phyloP scores from a whole-genome alignment of 2,329 filamentous ascomycete species.

The Pyrenochaeta sp. region DNA sequence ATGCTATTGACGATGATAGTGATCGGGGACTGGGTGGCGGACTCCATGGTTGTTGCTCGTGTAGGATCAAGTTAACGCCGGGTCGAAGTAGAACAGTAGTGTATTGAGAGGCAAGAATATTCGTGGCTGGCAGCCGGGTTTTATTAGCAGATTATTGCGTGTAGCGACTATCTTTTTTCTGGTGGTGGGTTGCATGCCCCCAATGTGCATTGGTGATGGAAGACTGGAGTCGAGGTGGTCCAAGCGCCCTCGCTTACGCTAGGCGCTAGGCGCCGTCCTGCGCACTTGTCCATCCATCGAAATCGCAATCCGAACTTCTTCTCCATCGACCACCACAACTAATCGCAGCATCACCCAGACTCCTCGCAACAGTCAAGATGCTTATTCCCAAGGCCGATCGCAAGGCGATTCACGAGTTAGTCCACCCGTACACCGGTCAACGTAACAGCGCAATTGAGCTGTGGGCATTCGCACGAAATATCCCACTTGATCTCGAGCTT shows the following conservation, averaged over 20 bases:
- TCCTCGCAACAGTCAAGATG: constrained; percentile 60
- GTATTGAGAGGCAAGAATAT: neutral
- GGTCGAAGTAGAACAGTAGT: neutral
- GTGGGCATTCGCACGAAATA: constrained; percentile 39
- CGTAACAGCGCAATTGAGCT: constrained; percentile 33
- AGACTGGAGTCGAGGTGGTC: neutral
- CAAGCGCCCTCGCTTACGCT: constrained; percentile 19
- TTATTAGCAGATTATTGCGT: neutral
- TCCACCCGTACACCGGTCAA: constrained; percentile 57
- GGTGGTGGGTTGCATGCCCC: neutral
- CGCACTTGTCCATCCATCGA: constrained; percentile 21
- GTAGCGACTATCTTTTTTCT: neutral
- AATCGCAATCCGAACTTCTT: constrained; percentile 24
- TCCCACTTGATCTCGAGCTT: constrained; percentile 41
- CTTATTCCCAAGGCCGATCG: constrained; percentile 99
- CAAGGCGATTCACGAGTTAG: constrained; percentile 99
- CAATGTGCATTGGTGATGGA: neutral
- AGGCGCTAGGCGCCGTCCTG: constrained; percentile 1
- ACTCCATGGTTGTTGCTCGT: constrained; percentile 29
- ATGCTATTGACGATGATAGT: constrained; percentile 83
- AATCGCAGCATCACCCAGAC: constrained; percentile 34
- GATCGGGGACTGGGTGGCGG: constrained; percentile 34
- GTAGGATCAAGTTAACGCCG: neutral
- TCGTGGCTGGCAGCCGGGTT: neutral
- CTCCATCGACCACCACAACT: constrained; percentile 27